A percentile compares a stretch with the other conserved stretches of the same genome.
These are phyloP conservation scores for Penicillium pulvis DNA, from an alignment of 495 filamentous ascomycete genomes.

Conservation along the genomic window DNA sequence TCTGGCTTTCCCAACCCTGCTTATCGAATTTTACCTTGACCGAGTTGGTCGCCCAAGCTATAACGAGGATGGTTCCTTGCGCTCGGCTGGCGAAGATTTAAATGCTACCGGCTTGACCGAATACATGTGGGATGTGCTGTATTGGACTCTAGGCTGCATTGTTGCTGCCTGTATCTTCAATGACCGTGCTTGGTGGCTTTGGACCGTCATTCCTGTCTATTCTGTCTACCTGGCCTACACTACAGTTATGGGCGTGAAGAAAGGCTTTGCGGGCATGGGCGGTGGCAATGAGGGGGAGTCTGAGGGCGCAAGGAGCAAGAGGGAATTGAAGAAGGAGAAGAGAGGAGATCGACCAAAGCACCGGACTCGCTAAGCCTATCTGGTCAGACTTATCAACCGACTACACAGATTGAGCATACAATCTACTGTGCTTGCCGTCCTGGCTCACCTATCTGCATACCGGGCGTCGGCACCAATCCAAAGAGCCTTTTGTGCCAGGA, in stretches of 20 bases:
- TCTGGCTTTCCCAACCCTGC: conserved; percentile 70
- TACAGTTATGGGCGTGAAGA: conserved; percentile 64
- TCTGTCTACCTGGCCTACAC: conserved; percentile 68
- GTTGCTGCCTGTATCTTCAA: conserved; percentile 67
- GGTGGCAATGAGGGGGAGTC: conserved; percentile 26
- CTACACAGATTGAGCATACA: background rate
- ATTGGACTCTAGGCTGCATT: conserved; percentile 81
- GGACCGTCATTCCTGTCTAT: conserved; percentile 68
- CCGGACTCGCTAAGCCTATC: conserved; percentile 21
- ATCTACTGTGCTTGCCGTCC: background rate
- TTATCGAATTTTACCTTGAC: conserved; percentile 83
- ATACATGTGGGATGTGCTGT: conserved; percentile 96
- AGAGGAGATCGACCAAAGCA: conserved; percentile 53
- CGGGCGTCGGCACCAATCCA: background rate
- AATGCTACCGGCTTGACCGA: conserved; percentile 88
- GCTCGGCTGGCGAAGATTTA: conserved; percentile 81
- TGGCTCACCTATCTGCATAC: background rate
- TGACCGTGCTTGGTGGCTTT: conserved; percentile 77
- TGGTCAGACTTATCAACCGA: background rate
- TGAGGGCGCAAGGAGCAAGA: conserved; percentile 52
- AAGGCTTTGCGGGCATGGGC: conserved; percentile 62
- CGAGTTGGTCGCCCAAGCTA: conserved; percentile 76
- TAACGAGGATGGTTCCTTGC: conserved; percentile 65
- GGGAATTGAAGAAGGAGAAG: conserved; percentile 66
- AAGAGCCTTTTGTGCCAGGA: background rate